These are phyloP conservation scores for Lojkania enalia DNA, from an alignment of 2,329 filamentous ascomycete species.

Conservation along the genomic window DNA sequence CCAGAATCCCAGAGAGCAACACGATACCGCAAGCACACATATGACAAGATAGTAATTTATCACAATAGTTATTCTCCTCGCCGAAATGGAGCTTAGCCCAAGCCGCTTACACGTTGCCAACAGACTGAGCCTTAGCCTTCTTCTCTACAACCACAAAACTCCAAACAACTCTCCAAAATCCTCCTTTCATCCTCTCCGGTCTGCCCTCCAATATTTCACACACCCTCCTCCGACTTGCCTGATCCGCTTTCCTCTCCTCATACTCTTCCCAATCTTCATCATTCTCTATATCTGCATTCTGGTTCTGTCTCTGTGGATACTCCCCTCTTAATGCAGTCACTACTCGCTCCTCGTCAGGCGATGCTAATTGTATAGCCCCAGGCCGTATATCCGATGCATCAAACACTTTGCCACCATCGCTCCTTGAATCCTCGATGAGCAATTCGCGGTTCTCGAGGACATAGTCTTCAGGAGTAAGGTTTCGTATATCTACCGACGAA, in stretches of 20 bases:
- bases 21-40: too few relatives aligned
- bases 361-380: constrained; percentile 12
- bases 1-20: too few relatives aligned
- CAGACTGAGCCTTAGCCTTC: too few relatives aligned
- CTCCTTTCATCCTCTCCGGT: constrained; percentile 16
- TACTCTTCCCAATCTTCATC: constrained; percentile 15
- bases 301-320: not conserved
- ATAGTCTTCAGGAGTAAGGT: constrained; percentile 23
- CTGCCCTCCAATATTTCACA: constrained; percentile 16
- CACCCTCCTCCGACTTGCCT: constrained; percentile 15
- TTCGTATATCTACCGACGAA: constrained; percentile 17
- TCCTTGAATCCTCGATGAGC: not conserved
- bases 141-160: constrained; percentile 26
- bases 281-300: not conserved
- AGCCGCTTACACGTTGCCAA: too few relatives aligned
- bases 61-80: too few relatives aligned
- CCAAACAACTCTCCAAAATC: constrained; percentile 26
- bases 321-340: not conserved
- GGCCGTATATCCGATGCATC: not conserved
- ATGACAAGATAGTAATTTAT: too few relatives aligned
- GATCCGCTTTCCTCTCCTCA: constrained; percentile 16
- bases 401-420: not conserved
- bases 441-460: constrained; percentile 19
- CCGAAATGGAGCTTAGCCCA: too few relatives aligned
- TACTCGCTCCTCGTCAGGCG: constrained; percentile 5